phyloP scores from a whole-genome alignment of 495 filamentous ascomycete genomes.

The Aspergillus conjunctus region DNA sequence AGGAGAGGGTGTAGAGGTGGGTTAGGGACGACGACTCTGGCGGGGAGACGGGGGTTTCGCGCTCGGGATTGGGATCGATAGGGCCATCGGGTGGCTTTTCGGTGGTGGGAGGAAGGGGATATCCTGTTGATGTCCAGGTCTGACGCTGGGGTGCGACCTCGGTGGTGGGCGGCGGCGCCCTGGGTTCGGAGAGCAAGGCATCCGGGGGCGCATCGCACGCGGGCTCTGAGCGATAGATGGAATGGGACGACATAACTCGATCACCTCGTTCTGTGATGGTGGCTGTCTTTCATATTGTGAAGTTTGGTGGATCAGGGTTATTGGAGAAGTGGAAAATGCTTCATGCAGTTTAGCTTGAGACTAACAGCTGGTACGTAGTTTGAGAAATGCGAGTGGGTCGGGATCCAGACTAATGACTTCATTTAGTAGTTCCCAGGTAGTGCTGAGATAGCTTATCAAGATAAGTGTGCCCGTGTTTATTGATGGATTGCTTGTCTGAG shows the following conservation, averaged over 20 bases:
- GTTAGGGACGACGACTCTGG: slow-evolving; percentile 60
- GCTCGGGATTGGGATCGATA: slow-evolving; percentile 15
- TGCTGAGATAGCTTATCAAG: background rate
- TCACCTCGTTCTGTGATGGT: background rate
- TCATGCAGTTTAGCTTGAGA: background rate
- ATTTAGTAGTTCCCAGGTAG: background rate
- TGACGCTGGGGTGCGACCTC: slow-evolving; percentile 23
- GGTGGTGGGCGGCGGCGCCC: slow-evolving; percentile 20
- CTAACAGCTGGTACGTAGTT: background rate
- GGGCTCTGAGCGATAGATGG: background rate
- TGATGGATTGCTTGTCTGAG: background rate
- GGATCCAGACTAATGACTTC: background rate
- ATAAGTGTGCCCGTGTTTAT: background rate
- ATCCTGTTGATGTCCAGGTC: slow-evolving; percentile 12
- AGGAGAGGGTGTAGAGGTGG: slow-evolving; percentile 73
- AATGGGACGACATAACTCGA: slow-evolving; percentile 8
- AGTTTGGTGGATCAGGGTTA: background rate
- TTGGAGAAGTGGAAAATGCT: slow-evolving; percentile 1
- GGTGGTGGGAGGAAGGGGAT: slow-evolving; percentile 17
- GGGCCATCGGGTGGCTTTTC: slow-evolving; percentile 21
- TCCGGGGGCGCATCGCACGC: slow-evolving; percentile 3
- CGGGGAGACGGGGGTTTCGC: slow-evolving; percentile 4
- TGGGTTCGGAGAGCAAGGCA: slow-evolving; percentile 12
- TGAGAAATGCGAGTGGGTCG: slow-evolving; percentile 7
- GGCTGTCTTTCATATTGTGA: background rate